These are phyloP conservation scores for Stygiomarasmius scandens DNA, from an alignment of 1,284 basidiomycete genomes.

Conservation along the genomic window DNA sequence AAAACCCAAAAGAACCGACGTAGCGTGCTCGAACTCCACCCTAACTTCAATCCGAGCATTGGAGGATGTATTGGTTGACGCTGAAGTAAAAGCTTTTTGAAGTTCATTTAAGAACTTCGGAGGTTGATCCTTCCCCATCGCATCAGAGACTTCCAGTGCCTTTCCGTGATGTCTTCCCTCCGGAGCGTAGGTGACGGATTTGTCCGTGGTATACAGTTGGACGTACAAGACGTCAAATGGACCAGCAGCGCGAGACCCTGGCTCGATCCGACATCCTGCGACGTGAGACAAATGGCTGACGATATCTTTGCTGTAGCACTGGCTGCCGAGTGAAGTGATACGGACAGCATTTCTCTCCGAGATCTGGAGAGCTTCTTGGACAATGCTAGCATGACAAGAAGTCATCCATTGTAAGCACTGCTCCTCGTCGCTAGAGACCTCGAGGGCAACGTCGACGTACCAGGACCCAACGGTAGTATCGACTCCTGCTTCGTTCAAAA, in stretches of 20 bases:
- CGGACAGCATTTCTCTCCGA: constrained; percentile 8
- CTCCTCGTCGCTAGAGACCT: not conserved
- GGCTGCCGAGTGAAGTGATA: constrained; percentile 20
- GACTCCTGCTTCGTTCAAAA: constrained; percentile 1
- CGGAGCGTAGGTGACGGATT: not conserved
- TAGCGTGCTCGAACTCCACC: not conserved
- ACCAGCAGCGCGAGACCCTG: constrained; percentile 13
- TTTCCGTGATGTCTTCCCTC: not conserved
- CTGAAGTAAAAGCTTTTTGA: not conserved
- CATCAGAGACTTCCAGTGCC: not conserved
- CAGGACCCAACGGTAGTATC: not conserved
- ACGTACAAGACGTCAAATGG: not conserved
- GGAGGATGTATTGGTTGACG: not conserved
- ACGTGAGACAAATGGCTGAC: constrained; percentile 25
- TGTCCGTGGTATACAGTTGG: not conserved
- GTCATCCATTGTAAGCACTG: constrained; percentile 9
- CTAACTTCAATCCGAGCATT: not conserved
- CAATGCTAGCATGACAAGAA: not conserved
- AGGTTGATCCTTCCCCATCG: not conserved
- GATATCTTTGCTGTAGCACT: constrained; percentile 25
- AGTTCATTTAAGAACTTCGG: not conserved
- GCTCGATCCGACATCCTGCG: constrained; percentile 28
- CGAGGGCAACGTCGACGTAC: not conserved
- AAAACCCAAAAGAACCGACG: not conserved
- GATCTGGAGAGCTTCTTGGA: not conserved